These are phyloP conservation scores for Theileria orientalis DNA, from an alignment of 169 alveolate species.

Conservation along the genomic window DNA sequence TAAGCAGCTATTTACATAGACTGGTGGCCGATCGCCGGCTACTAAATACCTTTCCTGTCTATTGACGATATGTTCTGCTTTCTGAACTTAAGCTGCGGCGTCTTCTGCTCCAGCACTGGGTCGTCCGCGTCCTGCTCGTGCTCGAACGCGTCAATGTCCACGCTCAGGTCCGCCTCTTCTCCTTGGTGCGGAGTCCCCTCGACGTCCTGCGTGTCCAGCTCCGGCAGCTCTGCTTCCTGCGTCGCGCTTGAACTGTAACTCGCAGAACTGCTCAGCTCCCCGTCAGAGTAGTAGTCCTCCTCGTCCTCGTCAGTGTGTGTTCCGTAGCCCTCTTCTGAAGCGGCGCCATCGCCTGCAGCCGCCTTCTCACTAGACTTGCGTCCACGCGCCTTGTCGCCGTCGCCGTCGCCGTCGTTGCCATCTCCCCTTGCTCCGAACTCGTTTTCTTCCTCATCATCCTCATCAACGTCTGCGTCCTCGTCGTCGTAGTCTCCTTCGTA, in stretches of 20 bases:
- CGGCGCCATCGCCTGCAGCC: constrained; percentile 62
- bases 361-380: constrained; percentile 61
- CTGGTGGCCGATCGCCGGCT: too few species aligned
- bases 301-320: constrained; percentile 49
- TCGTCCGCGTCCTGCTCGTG: neutral
- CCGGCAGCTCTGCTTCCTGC: constrained; percentile 15
- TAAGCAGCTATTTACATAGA: too few species aligned
- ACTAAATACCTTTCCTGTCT: constrained; percentile 22
- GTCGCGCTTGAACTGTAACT: constrained; percentile 24
- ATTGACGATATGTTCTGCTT: constrained; percentile 36
- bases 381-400: constrained; percentile 66
- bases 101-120: neutral
- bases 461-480: constrained; percentile 7
- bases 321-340: constrained; percentile 70
- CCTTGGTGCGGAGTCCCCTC: too few species aligned
- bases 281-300: constrained; percentile 46
- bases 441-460: constrained; percentile 15
- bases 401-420: too few species aligned
- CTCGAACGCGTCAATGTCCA: neutral
- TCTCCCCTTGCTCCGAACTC: neutral
- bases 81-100: constrained; percentile 26
- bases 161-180: neutral
- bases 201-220: constrained; percentile 37
- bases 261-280: neutral
- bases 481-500: constrained; percentile 73